Base-by-base conservation (phyloP, 768 basidiomycete species). In the Candolleomyces eurysporus region DNA sequence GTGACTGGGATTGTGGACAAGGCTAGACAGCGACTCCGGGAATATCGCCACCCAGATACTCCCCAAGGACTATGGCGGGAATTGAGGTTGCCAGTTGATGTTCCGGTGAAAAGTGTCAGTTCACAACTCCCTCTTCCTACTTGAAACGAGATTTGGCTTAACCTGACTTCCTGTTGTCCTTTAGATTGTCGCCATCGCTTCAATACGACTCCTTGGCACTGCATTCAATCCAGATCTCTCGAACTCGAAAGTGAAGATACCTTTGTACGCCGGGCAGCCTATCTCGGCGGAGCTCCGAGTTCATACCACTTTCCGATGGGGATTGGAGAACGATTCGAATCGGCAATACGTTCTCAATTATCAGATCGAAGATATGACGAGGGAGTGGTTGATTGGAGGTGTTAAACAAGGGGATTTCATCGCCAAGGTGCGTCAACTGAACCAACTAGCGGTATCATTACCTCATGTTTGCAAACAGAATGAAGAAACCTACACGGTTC, bases 351-450 rank as follows among this genome's bases (percentile, higher is more conserved):
- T 73, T 45, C 80, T 96, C 74, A 82, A 88, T 42, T 98, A 90
- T 68, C 92, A 95, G 64, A 79, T 97, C 16, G 87, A 91, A 60
- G 92, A 94, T 65, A 81, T 86, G 72, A 82, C 87, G 17, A 86
- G 85, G 53, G 90, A 92, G 65, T 98, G 96, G 96, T 79, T 97
- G 3, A 85, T 98, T 9, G 91, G 92, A 62, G 96, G 96, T 9
- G 82, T 82, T 46, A 96, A 95, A 74, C 85, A 90, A 57, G 95
- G 94, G 0, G 90, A 91, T 65, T 96, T 92, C 67, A 58, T 81
- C 17, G 91, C 90, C 3, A 80, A 77, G 75, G 96, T 92, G 67
- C 57, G 86, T 68, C 1, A 32, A 36, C 16, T 43, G 36, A n/a
- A 40, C 43, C 19, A 19, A 21, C 32, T 60, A 43, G 46, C 13